Evolutionary conservation across 345 rosid genomes (phyloP), one percentile per base, ranked within the genome.

Genomic region (Erodium maritimum): DNA sequence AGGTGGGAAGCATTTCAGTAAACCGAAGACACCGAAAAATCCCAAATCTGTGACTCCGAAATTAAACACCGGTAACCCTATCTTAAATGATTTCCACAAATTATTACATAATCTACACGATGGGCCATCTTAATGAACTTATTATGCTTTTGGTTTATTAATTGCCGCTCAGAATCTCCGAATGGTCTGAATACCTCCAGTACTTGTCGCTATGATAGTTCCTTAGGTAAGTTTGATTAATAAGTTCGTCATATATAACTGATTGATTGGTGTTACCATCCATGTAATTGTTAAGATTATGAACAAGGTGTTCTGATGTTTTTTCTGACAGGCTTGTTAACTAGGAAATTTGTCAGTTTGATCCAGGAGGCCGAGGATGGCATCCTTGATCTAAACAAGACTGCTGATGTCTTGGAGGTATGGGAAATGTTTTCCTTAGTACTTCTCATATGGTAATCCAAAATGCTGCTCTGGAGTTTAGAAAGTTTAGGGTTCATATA

Each of bases 391-490:
- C 74, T 87, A 56, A 87, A 87, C 65, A 57, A 55, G 60, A 78
- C 87, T 59, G 87, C 89, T 23, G 82, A 73, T 68, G 79, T 78
- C 48, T 78, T 87, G 73, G 81, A 85, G 87, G 95, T 82, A 77
- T 69, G 51, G 46, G 20, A 23, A 54, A n/a, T 37, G 46, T 5
- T 37, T 70, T 17, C 58, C 21, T 58, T 24, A 6, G 62, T 37
- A 6, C 14, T 33, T 11, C 21, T 17, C 19, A 52, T 33, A 37
- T 1, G 19, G 29, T 56, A n/a, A 13, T 4, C 14, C 46, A 4
- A 37, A 11, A 37, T 37, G 13, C 10, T 3, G 13, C 46, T 12
- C 8, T 37, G 14, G 1, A 37, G 13, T 59, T 37, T 37, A 12
- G 46, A 37, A 37, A 37, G 10, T 37, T 37, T 37, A 11, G 46